Evolutionary conservation across 495 filamentous ascomycete species (phyloP).

Genomic region (Usnea hakonensis): DNA sequence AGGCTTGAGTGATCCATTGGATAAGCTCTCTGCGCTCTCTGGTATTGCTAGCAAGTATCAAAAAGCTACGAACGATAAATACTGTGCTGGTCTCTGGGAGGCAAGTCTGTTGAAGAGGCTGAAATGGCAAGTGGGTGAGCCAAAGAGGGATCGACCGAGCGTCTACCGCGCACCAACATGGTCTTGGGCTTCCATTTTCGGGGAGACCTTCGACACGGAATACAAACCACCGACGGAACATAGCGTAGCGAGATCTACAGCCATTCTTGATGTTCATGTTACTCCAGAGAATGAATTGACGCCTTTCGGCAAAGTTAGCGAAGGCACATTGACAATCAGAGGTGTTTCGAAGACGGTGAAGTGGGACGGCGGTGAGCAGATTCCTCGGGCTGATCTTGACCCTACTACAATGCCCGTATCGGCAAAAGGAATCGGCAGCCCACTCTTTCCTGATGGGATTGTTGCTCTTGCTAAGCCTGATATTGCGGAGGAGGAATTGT

Average conservation of each 20-base stretch:
- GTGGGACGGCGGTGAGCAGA: neutral
- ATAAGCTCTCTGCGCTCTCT: slow-evolving; percentile 12
- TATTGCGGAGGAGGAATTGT: neutral
- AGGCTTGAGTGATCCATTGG: slow-evolving; percentile 2
- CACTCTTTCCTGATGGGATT: neutral
- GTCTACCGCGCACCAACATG: slow-evolving; percentile 2
- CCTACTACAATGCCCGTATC: neutral
- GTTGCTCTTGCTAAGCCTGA: neutral
- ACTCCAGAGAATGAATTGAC: no score
- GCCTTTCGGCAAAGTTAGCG: no score
- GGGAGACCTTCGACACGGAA: neutral
- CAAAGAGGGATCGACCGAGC: neutral
- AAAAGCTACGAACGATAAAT: neutral
- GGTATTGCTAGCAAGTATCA: slow-evolving; percentile 6
- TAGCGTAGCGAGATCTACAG: no score
- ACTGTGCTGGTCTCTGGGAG: slow-evolving; percentile 9
- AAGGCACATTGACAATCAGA: no score
- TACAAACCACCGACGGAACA: no score
- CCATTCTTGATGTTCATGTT: no score
- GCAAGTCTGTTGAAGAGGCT: neutral
- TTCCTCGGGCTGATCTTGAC: neutral
- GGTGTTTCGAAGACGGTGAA: neutral
- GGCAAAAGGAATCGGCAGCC: neutral
- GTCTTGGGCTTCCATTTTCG: neutral
- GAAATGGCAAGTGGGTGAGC: neutral